Evolutionary conservation across 208 protist genomes (phyloP).

Genomic region (Zelonia costaricensis): DNA sequence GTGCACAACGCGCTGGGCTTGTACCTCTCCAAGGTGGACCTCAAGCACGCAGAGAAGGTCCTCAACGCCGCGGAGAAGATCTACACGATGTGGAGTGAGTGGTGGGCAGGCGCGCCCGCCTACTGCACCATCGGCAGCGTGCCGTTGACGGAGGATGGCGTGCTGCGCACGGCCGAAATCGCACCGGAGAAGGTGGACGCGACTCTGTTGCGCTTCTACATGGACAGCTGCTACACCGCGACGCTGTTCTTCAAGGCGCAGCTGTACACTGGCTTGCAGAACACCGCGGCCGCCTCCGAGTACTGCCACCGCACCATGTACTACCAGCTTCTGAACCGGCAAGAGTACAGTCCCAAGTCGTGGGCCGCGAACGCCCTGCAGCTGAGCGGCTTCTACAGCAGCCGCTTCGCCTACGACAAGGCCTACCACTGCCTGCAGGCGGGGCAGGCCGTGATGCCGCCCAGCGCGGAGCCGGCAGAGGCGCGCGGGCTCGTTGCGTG

Average conservation of each 20-base stretch:
- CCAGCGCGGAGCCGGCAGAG: slow-evolving; percentile 46
- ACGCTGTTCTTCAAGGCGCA: slow-evolving; percentile 91
- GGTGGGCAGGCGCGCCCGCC: slow-evolving; percentile 30
- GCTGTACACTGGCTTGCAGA: slow-evolving; percentile 52
- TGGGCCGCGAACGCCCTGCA: slow-evolving; percentile 89
- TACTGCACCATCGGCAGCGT: slow-evolving; percentile 44
- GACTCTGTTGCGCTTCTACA: slow-evolving; percentile 56
- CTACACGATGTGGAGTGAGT: slow-evolving; percentile 65
- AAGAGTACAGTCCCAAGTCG: slow-evolving; percentile 73
- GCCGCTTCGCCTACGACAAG: slow-evolving; percentile 63
- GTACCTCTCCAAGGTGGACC: slow-evolving; percentile 57
- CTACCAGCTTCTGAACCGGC: slow-evolving; percentile 72
- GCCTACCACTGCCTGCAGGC: slow-evolving; percentile 85
- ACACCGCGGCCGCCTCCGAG: slow-evolving; percentile 49
- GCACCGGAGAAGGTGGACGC: slow-evolving; percentile 6
- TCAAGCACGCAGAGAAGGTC: slow-evolving; percentile 46
- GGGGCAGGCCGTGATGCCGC: slow-evolving; percentile 77
- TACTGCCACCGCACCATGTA: slow-evolving; percentile 91
- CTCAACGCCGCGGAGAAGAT: slow-evolving; percentile 59
- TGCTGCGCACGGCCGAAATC: slow-evolving; percentile 29
- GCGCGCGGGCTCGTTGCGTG: slow-evolving; percentile 66
- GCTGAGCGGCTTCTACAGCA: slow-evolving; percentile 81
- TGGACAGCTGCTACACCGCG: slow-evolving; percentile 72
- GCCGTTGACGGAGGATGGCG: slow-evolving; percentile 46
- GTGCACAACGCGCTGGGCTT: slow-evolving; percentile 77